Conservation (phyloP, 768 basidiomycete genomes). For the Tulasnella calospora region DNA sequence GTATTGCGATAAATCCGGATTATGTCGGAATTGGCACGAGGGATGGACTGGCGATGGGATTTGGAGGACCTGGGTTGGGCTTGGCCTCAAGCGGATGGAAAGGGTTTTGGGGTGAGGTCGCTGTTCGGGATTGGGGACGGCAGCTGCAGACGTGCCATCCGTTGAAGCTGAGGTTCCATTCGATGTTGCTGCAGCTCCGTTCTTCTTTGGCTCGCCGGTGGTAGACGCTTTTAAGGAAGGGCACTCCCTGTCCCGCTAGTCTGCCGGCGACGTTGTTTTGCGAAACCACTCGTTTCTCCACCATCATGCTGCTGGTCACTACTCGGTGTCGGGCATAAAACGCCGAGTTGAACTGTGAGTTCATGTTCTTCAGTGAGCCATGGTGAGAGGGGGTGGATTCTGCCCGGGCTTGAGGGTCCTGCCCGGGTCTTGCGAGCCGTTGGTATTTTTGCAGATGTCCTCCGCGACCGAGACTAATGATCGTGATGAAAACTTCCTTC, state of each 20-base stretch:
- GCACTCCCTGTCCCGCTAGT: too few relatives aligned
- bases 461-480: not conserved
- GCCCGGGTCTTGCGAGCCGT: not conserved
- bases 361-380: constrained; percentile 16
- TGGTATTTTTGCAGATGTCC: not conserved
- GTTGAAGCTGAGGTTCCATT: too few relatives aligned
- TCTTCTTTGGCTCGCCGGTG: too few relatives aligned
- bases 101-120: too few relatives aligned
- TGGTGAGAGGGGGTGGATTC: not conserved
- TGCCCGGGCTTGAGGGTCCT: too few relatives aligned
- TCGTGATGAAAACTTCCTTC: not conserved
- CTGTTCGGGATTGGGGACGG: too few relatives aligned
- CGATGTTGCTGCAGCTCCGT: too few relatives aligned
- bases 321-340: not conserved
- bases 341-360: not conserved
- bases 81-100: too few relatives aligned
- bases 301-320: too few relatives aligned
- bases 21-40: constrained; percentile 22
- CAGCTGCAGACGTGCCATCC: too few relatives aligned
- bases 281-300: too few relatives aligned
- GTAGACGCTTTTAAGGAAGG: too few relatives aligned
- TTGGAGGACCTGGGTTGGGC: constrained; percentile 5
- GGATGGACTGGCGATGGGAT: not conserved
- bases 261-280: not conserved
- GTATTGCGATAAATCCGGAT: constrained; percentile 31